phyloP scores from a whole-genome alignment of 257 asterid species.

The Haberlea rhodopensis region DNA sequence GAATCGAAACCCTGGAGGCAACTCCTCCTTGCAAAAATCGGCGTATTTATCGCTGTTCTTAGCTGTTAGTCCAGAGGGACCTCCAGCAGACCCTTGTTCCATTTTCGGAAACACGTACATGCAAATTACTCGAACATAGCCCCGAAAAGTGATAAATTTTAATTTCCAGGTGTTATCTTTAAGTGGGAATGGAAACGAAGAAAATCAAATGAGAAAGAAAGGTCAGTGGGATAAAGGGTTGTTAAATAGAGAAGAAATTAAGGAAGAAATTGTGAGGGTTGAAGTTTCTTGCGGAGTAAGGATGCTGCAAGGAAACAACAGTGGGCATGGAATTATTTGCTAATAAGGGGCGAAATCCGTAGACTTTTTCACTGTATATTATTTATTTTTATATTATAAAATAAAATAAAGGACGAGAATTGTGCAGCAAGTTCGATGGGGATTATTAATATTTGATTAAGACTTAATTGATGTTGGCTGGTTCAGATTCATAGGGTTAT shows the following conservation, averaged over 20 bases:
- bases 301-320: conserved; percentile 29
- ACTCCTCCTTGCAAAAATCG: conserved; percentile 22
- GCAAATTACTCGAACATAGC: background rate
- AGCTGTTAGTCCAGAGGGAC: conserved; percentile 26
- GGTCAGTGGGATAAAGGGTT: conserved; percentile 27
- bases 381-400: conserved; percentile 2
- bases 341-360: conserved; percentile 14
- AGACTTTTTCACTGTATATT: conserved; percentile 21
- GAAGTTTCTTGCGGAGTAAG: conserved; percentile 56
- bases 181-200: conserved; percentile 6
- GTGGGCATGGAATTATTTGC: conserved; percentile 28
- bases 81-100: conserved; percentile 15
- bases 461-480: conserved; percentile 6
- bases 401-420: background rate
- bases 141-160: no score
- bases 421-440: conserved; percentile 6
- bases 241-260: conserved; percentile 39
- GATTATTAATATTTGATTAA: conserved; percentile 1
- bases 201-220: conserved; percentile 48
- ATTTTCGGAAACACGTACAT: background rate
- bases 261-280: conserved; percentile 18
- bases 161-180: no score
- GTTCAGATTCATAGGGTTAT: no score
- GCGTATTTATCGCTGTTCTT: conserved; percentile 24
- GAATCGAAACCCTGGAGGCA: conserved; percentile 82